Conservation (phyloP, 108 stramenopile genomes). For the Skeletonema menzelii region DNA sequence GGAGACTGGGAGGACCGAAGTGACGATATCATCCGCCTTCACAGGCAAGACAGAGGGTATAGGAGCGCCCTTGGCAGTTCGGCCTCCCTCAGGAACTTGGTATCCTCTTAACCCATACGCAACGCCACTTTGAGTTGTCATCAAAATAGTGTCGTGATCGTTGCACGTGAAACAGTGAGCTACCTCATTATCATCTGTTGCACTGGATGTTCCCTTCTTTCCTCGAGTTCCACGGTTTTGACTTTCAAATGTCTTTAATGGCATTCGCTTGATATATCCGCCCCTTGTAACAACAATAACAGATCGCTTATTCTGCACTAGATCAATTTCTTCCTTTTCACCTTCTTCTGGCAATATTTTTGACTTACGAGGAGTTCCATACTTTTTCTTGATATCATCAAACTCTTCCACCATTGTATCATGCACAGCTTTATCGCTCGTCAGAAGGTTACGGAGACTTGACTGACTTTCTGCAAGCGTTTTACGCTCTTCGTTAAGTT, state of each 20-base stretch:
- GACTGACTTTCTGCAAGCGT: conserved; percentile 55
- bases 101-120: conserved; percentile 93
- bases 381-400: conserved; percentile 64
- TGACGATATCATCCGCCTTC: conserved; percentile 61
- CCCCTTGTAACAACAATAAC: conserved; percentile 92
- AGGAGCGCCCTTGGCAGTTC: conserved; percentile 82
- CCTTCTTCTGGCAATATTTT: conserved; percentile 78
- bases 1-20: conserved; percentile 77
- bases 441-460: conserved; percentile 56
- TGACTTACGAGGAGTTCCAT: conserved; percentile 82
- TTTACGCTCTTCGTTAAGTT: conserved; percentile 75
- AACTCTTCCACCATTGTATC: conserved; percentile 84
- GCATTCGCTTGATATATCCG: conserved; percentile 97
- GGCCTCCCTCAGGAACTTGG: conserved; percentile 77
- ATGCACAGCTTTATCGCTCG: conserved; percentile 77
- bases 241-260: conserved; percentile 88
- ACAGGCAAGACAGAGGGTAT: conserved; percentile 86
- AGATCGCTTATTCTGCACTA: conserved; percentile 84
- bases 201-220: conserved; percentile 74
- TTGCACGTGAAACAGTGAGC: conserved; percentile 95
- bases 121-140: conserved; percentile 89
- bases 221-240: conserved; percentile 88
- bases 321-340: conserved; percentile 85
- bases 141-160: conserved; percentile 94
- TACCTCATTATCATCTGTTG: conserved; percentile 73